Evolutionary conservation across 305 asterid species (phyloP), one percentile per base, ranked within the genome.

Genomic region (Ilex paraguariensis): DNA sequence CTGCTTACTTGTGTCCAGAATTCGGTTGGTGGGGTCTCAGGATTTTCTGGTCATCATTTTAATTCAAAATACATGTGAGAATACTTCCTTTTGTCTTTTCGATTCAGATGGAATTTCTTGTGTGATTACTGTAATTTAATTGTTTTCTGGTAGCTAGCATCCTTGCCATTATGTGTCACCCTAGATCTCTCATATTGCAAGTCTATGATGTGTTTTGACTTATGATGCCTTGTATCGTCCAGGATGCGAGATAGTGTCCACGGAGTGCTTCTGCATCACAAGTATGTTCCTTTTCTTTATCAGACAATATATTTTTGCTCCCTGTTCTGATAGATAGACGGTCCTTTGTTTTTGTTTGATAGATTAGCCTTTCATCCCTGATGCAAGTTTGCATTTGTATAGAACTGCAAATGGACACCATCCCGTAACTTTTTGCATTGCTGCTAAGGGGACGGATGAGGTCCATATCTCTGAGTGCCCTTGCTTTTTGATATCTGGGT

Each of bases 1-100:
- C 28, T 21, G 28, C 28, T 21, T 21, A 21, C 28, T 21, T 21
- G 28, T 21, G 28, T 21, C 28, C 59, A 55, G 59, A 55, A 55
- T 55, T 55, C 59, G 10, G 59, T 55, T 55, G 59, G 59, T 8
- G 59, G 59, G 36, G 39, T 13, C 10, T 55, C 59, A 6, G 59
- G 59, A 15, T 16, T 16, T 6, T 16, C 59, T 55, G 59, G 59
- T 30, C 59, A 31, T 16, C 59, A 55, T 14, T 55, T 31, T 14
- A 55, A 55, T 55, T 15, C 59, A 17, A 55, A 55, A 21, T 5
- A 1, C 36, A 55, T 7, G 59, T 55, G 16, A 55, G 59, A 55
- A 55, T 30, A 17, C 11, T 21, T 21, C 28, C 28, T 21, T 21
- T 21, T 21, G 28, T 1, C 28, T 21, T 21, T 21, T 21, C 28